Base-by-base conservation (phyloP, 805 yeast species). In the Yamadazyma scolyti region DNA sequence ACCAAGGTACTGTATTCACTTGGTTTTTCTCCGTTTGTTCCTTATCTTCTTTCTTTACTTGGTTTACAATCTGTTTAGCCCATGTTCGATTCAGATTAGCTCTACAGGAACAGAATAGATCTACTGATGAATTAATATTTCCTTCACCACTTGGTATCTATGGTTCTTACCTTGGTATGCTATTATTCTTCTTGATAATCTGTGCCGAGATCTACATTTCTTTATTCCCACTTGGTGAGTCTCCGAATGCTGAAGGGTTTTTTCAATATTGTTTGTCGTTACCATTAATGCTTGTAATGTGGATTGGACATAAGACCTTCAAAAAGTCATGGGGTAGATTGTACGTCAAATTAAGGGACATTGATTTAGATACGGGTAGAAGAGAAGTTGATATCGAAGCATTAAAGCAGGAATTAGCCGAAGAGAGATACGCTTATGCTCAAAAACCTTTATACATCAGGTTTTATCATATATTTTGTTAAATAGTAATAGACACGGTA, bases 251-350 rank as follows among this genome's bases (percentile, higher is more conserved):
- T 8, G 47, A 43, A 19, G 52, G 51, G 4, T 76, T 76, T 54
- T 73, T 77, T 62, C 61, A 74, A 47, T 55, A 67, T 36, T 75
- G 77, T 54, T 50, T 74, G 37, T 71, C 75, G 22, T 56, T 71
- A 25, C 63, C 69, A 11, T 61, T 69, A 20, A 61, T 71, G 55
- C 37, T 76, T 20, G 44, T 65, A 1, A 57, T 75, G 34, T 71
- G 66, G 53, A 27, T 64, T 19, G 56, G 55, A 11, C 73, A 72
- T 55, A 71, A 67, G 43, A 52, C 61, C 28, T 43, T 40, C 31
- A 37, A 34, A 47, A 46, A 48, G 39, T 42, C 55, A 17, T 60
- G 58, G 67, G 36, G 52, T 45, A 27, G 31, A 17, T 39, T 54
- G 18, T 52, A 47, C 48, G 42, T 63, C 37, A 54, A 48, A 29